Evolutionary conservation across 169 alveolate genomes (phyloP), one percentile per base, ranked within the genome.

Genomic region (Plasmodium yoelii): DNA sequence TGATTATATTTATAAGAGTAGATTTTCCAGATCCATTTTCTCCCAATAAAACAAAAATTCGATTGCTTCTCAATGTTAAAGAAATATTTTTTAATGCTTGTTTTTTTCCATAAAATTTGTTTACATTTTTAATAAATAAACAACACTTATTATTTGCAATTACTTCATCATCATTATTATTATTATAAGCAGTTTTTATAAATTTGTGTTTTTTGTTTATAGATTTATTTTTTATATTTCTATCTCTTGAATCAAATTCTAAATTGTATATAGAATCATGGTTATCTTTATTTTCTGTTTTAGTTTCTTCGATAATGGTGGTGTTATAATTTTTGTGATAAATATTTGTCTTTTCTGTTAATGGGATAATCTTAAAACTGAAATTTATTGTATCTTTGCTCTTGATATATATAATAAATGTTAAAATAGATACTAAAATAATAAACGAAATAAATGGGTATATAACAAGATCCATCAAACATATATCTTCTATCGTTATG

Each of bases 21-120:
- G 90, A 82, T 69, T 82, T 82, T 13, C 90, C 90, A 5, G 90
- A 82, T 34, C 90, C 90, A 28, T 82, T 82, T 55, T 82, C 90
- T 46, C 90, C 90, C 9, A 82, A 39, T 71, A 82, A 46, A 22
- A 68, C 90, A 47, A 82, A 82, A 53, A 82, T 65, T 24, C 84
- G 18, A n/a, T 82, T 82, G 22, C 77, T 82, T 15, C 51, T 18
- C 26, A 82, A 60, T 28, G 70, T 55, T 22, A 82, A 60, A 0
- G 90, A 82, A 19, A 82, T 71, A 47, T 82, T 39, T 67, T 82
- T 82, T 26, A 82, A 34, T 22, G 47, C 72, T 4, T 82, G 72
- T 44, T 82, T 82, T 24, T 60, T 39, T 34, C 90, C 90, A 44
- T 82, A 82, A n/a, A 28, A 65, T 47, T 82, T 82, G 74, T 82